Base-by-base conservation (phyloP, 805 yeast species). In the Kazachstania bromeliacearum region DNA sequence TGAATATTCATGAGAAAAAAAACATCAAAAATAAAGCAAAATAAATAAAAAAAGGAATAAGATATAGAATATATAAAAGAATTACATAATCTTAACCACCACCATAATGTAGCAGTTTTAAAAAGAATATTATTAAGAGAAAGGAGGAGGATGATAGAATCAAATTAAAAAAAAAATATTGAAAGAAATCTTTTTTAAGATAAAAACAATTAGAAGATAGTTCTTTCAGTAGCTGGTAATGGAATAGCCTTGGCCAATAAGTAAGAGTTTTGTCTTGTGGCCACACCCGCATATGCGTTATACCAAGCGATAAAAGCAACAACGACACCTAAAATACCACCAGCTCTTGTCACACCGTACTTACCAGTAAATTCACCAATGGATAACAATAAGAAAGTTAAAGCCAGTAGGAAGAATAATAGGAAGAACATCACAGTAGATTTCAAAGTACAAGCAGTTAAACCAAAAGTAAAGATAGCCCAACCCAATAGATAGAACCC, bases 221-320 rank as follows among this genome's bases (percentile, higher is more conserved):
- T 34, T 36, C 38, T 48, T 27, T 52, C 56, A 24, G 44, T 41
- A 12, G 45, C 33, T 31, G 68, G 68, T 42, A 63, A 46, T 23
- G 53, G 50, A 32, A 61, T 28, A 24, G 60, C 62, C 34, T 42
- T 44, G 27, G 55, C 58, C 7, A 49, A 37, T 24, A 63, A 17
- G 33, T 63, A 63, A 4, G 85, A 64, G 57, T 81, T 82, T 50
- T 75, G 79, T 25, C 61, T 63, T 40, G 70, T 80, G 21, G 84
- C 75, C 23, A 74, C 55, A 67, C 85, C 85, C 3, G 83, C 81
- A 45, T 66, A 76, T 5, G 85, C 84, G 51, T 77, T 77, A 51
- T 77, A 78, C 79, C 79, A 79, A 1, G 80, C 81, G 34, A 75
- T 55, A 41, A 76, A 64, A 0, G 83, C 70, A 21, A 77, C 71